Evolutionary conservation across 2,329 filamentous ascomycete genomes (phyloP), one percentile per base, ranked within the genome.

Genomic region (Fusarium irregulare): DNA sequence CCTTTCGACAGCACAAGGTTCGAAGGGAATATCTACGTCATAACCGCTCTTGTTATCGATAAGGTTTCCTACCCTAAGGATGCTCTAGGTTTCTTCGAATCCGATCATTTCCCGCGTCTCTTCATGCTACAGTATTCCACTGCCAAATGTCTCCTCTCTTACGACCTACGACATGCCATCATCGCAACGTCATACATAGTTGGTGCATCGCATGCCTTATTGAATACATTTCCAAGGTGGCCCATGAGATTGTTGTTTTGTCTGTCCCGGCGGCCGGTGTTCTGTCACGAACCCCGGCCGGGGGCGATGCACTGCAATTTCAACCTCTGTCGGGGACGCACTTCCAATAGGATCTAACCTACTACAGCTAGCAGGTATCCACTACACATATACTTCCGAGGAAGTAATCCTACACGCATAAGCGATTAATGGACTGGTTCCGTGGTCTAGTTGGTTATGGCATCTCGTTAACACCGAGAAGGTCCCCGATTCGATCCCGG

Each of bases 401-500:
- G 10, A n/a, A n/a, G 6, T n/a, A n/a, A 12, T 11, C 10, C 34
- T n/a, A n/a, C 10, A n/a, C 34, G 10, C 34, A n/a, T 37, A n/a
- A 12, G 18, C 34, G 10, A 37, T 37, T n/a, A 37, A 2, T 37
- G 34, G 34, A 11, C 18, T 4, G 34, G 44, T 66, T 66, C 62
- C 55, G 55, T 66, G 64, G 63, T 66, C 61, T 66, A 66, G 63
- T 65, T 65, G 62, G 63, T 55, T 66, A 66, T 66, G 63, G 37
- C 63, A 66, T 66, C 62, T 66, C 62, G 64, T 62, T 66, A 66
- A 56, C 56, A 66, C 56, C 62, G 64, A 66, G 63, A 66, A 66
- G 62, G 64, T 66, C 63, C 56, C 64, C 56, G 49, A 49, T 66
- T 67, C 63, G 23, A 66, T 56, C 63, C 63, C 56, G 49, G 64